phyloP scores from a whole-genome alignment of 2,329 filamentous ascomycete genomes.

The Fusarium foetens region DNA sequence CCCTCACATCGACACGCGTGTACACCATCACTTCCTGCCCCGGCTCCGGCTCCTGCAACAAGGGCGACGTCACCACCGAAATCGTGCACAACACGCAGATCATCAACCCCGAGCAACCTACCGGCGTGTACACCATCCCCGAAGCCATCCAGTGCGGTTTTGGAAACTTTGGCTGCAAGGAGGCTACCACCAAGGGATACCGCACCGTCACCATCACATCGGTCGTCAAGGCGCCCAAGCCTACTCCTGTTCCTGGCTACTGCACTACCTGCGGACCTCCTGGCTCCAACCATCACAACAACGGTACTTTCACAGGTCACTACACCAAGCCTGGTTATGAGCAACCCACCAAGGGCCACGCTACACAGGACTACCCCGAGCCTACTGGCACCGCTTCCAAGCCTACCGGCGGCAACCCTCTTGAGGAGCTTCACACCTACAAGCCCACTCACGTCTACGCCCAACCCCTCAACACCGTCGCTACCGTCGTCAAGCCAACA shows the following conservation, averaged over 20 bases:
- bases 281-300: neutral
- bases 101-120: slow-evolving; percentile 42
- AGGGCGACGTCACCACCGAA: slow-evolving; percentile 38
- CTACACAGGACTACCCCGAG: neutral
- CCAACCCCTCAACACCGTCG: slow-evolving; percentile 15
- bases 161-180: slow-evolving; percentile 43
- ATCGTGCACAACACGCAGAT: slow-evolving; percentile 38
- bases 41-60: slow-evolving; percentile 52
- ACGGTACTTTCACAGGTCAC: slow-evolving; percentile 4
- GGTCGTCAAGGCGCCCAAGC: slow-evolving; percentile 38
- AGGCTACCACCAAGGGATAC: slow-evolving; percentile 41
- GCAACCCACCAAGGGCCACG: slow-evolving; percentile 4
- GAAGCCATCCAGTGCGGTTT: slow-evolving; percentile 43
- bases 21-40: slow-evolving; percentile 68
- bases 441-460: slow-evolving; percentile 3
- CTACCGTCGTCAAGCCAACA: slow-evolving; percentile 28
- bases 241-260: slow-evolving; percentile 42
- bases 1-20: slow-evolving; percentile 64
- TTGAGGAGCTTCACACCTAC: slow-evolving; percentile 18
- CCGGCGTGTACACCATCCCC: slow-evolving; percentile 45
- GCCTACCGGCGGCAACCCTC: slow-evolving; percentile 6
- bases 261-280: slow-evolving; percentile 41
- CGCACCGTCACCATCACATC: slow-evolving; percentile 42
- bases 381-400: neutral
- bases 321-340: slow-evolving; percentile 1